These are phyloP conservation scores for Nyssa sinensis DNA, from an alignment of 148 eudicot species.

Conservation along the genomic window DNA sequence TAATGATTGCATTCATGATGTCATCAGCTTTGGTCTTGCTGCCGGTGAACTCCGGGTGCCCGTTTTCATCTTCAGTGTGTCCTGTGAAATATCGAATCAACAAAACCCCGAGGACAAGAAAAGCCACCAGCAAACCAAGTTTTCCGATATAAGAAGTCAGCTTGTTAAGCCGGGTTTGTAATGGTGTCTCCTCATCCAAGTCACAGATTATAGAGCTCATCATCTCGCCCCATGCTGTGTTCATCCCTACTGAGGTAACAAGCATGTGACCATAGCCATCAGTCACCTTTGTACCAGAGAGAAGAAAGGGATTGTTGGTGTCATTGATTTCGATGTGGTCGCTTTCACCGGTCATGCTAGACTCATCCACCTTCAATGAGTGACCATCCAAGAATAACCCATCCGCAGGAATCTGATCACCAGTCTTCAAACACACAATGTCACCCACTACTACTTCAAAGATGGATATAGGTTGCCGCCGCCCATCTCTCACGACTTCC, in stretches of 20 bases:
- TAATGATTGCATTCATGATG: constrained; percentile 17
- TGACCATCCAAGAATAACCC: constrained; percentile 34
- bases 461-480: constrained; percentile 15
- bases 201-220: constrained; percentile 20
- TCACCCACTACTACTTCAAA: constrained; percentile 45
- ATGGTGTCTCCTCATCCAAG: constrained; percentile 19
- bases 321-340: constrained; percentile 17
- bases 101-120: constrained; percentile 13
- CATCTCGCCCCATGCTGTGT: constrained; percentile 26
- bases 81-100: constrained; percentile 14
- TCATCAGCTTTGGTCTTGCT: constrained; percentile 17
- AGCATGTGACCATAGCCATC: constrained; percentile 24
- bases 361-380: constrained; percentile 31
- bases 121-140: constrained; percentile 18
- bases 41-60: constrained; percentile 12
- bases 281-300: constrained; percentile 25
- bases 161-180: constrained; percentile 21
- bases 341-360: constrained; percentile 40
- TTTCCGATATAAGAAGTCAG: constrained; percentile 21
- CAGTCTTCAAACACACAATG: constrained; percentile 28
- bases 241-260: constrained; percentile 29
- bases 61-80: neutral
- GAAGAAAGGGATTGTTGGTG: constrained; percentile 13
- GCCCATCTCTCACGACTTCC: constrained; percentile 21
- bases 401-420: constrained; percentile 42